A percentile compares a stretch with the other conserved stretches of the same genome.
phyloP scores from a whole-genome alignment of 2,329 filamentous ascomycete genomes.

The Camillea tinctor region DNA sequence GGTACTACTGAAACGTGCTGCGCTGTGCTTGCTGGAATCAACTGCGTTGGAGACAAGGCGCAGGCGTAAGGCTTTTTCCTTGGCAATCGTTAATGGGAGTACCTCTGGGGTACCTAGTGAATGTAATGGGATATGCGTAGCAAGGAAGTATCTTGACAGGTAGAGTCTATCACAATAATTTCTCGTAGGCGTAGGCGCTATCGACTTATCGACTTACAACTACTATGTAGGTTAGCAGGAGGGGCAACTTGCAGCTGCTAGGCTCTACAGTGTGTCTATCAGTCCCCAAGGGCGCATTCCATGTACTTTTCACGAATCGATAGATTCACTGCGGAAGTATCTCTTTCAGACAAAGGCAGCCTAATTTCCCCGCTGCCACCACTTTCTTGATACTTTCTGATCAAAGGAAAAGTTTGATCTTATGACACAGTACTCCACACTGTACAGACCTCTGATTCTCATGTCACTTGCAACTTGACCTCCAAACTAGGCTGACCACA shows the following conservation, averaged over 20 bases:
- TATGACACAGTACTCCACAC: background rate
- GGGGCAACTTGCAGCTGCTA: slow-evolving; percentile 14
- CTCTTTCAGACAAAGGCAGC: background rate
- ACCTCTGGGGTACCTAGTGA: background rate
- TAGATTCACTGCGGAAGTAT: background rate
- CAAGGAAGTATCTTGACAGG: slow-evolving; percentile 4
- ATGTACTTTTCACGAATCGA: background rate
- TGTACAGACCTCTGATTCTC: background rate
- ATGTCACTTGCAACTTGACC: background rate
- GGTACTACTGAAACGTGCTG: background rate
- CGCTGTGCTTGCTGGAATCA: background rate
- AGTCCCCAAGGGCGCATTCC: background rate
- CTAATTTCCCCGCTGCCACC: background rate
- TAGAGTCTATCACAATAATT: no score
- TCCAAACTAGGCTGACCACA: background rate
- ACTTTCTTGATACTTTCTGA: background rate
- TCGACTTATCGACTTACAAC: no score
- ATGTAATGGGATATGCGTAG: background rate
- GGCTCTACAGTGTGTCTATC: background rate
- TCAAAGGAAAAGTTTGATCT: background rate
- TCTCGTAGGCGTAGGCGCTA: no score
- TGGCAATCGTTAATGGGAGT: background rate
- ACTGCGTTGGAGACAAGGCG: background rate
- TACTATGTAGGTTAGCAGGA: no score
- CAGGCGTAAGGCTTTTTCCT: background rate